Percentiles rank a stretch among this genome's conserved stretches.
Conservation (phyloP, 768 basidiomycete genomes). For the Lentinula edodes region DNA sequence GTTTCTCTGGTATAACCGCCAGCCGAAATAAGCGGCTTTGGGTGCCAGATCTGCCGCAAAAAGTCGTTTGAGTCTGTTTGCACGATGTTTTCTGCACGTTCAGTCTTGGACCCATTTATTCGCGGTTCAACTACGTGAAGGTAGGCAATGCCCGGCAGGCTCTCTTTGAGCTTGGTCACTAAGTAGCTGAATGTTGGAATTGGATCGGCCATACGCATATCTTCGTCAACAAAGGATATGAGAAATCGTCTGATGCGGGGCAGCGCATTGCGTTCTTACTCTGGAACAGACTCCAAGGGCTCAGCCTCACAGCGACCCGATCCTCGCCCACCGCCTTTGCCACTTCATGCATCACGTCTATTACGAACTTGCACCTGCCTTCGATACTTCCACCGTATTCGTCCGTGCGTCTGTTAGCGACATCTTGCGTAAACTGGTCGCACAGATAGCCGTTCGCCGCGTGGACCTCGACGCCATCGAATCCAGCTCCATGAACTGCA, state of each 20-base stretch:
- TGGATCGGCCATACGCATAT: conserved; percentile 37
- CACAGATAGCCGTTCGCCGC: conserved; percentile 5
- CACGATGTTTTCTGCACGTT: not conserved
- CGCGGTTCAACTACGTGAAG: conserved; percentile 36
- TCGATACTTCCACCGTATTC: conserved; percentile 47
- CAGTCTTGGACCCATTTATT: conserved; percentile 10
- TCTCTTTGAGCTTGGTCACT: conserved; percentile 25
- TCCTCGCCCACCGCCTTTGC: conserved; percentile 37
- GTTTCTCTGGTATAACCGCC: conserved; percentile 27
- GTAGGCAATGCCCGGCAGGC: conserved; percentile 37
- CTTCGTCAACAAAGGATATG: conserved; percentile 9
- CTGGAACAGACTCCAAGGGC: conserved; percentile 30
- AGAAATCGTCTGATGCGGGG: conserved; percentile 12
- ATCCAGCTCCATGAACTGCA: conserved; percentile 39
- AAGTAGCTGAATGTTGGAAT: conserved; percentile 39
- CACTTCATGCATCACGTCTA: conserved; percentile 40
- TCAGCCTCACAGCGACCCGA: conserved; percentile 35
- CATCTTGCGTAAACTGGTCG: conserved; percentile 32
- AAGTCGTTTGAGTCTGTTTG: conserved; percentile 25
- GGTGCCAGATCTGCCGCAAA: conserved; percentile 30
- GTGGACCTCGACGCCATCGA: conserved; percentile 46
- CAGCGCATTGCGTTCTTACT: conserved; percentile 13
- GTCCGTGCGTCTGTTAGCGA: conserved; percentile 39
- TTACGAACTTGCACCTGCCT: conserved; percentile 39
- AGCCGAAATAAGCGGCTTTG: conserved; percentile 24